Conservation (phyloP, 1,284 basidiomycete species). For the Marasmius oreades region DNA sequence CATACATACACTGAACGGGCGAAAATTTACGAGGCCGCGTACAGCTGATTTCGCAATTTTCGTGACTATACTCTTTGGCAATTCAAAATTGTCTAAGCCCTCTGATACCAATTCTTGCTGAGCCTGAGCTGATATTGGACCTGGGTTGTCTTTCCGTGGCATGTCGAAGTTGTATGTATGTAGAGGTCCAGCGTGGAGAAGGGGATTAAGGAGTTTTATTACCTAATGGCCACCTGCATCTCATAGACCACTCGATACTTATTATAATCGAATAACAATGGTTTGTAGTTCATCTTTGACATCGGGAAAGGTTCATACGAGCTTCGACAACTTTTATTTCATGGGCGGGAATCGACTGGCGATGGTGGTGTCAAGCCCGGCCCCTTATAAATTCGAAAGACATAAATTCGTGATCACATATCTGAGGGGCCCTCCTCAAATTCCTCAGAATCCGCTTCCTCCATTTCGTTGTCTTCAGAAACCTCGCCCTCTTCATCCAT, state of each 20-base stretch:
- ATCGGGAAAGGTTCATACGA: too few relatives aligned
- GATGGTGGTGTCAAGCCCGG: too few relatives aligned
- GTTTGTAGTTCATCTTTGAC: too few relatives aligned
- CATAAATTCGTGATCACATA: not conserved
- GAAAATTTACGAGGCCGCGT: conserved; percentile 23
- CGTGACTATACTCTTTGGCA: conserved; percentile 78
- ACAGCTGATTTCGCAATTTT: conserved; percentile 81
- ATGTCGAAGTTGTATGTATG: conserved; percentile 27
- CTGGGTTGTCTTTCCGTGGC: conserved; percentile 60
- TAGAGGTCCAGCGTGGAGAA: too few relatives aligned
- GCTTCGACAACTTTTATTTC: too few relatives aligned
- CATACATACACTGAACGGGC: conserved; percentile 3
- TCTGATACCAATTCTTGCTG: conserved; percentile 76
- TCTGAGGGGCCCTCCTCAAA: conserved; percentile 4
- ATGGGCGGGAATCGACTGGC: too few relatives aligned
- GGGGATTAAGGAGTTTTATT: not conserved
- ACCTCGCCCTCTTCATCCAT: conserved; percentile 53
- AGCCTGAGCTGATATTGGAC: conserved; percentile 59
- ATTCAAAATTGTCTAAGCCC: conserved; percentile 82
- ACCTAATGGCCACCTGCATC: too few relatives aligned
- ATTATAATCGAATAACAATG: too few relatives aligned
- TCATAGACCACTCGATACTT: too few relatives aligned
- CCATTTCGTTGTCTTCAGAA: conserved; percentile 28
- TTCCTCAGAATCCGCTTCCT: conserved; percentile 37
- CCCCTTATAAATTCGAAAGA: too few relatives aligned